phyloP scores from a whole-genome alignment of 176 grass and related monocot species.

The Zoysia japonica region DNA sequence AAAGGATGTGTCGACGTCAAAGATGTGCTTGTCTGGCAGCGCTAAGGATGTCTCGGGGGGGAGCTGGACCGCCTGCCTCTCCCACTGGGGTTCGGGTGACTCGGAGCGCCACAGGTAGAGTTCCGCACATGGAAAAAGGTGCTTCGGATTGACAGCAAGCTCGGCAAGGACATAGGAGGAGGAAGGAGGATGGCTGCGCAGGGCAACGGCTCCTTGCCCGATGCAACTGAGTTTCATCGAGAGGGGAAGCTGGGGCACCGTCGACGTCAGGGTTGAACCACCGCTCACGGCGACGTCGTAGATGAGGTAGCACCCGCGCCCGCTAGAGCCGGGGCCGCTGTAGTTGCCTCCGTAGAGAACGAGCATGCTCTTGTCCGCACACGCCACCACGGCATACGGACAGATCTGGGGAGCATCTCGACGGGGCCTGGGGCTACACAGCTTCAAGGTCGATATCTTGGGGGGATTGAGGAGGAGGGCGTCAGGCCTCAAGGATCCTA shows the following conservation, averaged over 20 bases:
- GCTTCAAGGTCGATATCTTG: not conserved
- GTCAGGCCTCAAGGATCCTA: not conserved
- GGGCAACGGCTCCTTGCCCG: not conserved
- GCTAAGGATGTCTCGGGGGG: not conserved
- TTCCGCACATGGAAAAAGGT: not conserved
- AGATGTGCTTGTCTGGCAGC: not conserved
- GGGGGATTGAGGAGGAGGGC: not conserved
- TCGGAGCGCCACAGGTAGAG: slow-evolving; percentile 12
- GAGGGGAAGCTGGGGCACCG: not conserved
- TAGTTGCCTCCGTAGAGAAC: not conserved
- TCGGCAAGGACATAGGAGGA: slow-evolving; percentile 11
- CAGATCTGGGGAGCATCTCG: not conserved
- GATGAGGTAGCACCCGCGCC: slow-evolving; percentile 15
- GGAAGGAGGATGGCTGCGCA: not conserved
- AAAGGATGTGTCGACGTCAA: not conserved
- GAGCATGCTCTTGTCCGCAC: slow-evolving; percentile 18
- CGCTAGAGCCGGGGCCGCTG: not conserved
- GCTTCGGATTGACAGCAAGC: not conserved
- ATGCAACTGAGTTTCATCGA: not conserved
- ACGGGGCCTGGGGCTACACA: not conserved
- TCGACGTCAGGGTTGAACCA: not conserved
- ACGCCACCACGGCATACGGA: not conserved
- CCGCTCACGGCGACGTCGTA: not conserved
- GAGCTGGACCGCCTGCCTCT: not conserved
- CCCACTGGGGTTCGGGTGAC: not conserved